Evolutionary conservation across 495 filamentous ascomycete species (phyloP), one percentile per base, ranked within the genome.

Genomic region (Hypomontagnella submonticulosa): DNA sequence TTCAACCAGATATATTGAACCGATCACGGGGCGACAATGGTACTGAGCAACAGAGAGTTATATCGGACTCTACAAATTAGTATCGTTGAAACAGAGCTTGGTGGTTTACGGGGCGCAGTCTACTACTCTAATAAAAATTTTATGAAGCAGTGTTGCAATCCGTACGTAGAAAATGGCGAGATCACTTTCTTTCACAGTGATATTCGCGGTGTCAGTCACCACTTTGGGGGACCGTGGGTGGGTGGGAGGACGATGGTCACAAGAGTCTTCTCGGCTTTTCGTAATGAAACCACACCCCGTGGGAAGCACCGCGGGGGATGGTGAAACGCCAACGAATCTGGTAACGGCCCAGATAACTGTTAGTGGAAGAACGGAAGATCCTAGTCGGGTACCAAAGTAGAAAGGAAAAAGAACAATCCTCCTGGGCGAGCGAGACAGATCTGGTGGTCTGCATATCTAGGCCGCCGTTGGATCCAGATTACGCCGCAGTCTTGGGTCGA

Each of bases 401-500:
- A 53, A 51, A 41, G 33, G 42, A 27, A 63, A 57, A 46, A 32
- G 34, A 54, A 19, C 20, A 58, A 52, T 53, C 46, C 48, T 58
- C 51, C 40, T 23, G 20, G 5, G 34, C n/a, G 42, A 50, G 53
- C 38, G 5, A 57, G 40, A 43, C 20, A 63, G 62, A 62, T 70
- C 57, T 66, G 51, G 62, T 66, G 55, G 57, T 62, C 56, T 64
- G 66, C 66, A 67, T 68, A 56, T 63, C 64, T 54, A 67, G 64
- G 69, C 71, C 61, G 63, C 59, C 50, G 41, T 63, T 57, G 65
- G 67, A 71, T 73, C 67, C 62, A 70, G 71, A 73, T 73, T 66
- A 73, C 68, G 59, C 71, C 71, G 63, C 48, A 57, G 64, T 68
- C 64, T 66, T 69, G 71, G 71, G 71, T 73, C 71, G 71, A 73